Evolutionary conservation across 768 basidiomycete species (phyloP), one percentile per base, ranked within the genome.

Genomic region (Suillus ampliporus): DNA sequence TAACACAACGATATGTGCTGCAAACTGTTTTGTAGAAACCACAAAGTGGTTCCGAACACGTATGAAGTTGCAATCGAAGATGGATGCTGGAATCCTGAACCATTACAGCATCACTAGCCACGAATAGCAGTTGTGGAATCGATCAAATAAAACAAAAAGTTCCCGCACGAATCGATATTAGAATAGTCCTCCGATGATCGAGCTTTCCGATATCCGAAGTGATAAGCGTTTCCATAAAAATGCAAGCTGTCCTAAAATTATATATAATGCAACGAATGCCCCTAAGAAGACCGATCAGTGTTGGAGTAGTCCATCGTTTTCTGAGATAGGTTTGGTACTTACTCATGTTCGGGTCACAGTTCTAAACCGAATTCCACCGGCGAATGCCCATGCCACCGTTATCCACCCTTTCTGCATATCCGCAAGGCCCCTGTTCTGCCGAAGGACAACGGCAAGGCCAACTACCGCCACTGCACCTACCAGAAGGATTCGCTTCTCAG

Each of bases 381-480:
- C 6, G 23, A 56, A 40, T 40, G 54, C 54, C 37, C 38, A 26
- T 15, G 17, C 23, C 54, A 37, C 40, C 28, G 54, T 23, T 28
- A 40, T 56, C 54, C 38, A 56, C 21, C 54, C 54, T 40, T 13
- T 40, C 38, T 37, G 38, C 38, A 23, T 19, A 10, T 56, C 54
- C 11, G 9, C n/a, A 26, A 63, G 5, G 17, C 57, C 23, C n/a
- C 23, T 48, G 44, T 28, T 44, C 43, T 62, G 46, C 26, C 38
- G 62, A 50, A 76, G 54, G 3, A 89, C 89, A 71, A 93, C 78
- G 10, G 89, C 90, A 23, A 91, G 84, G 14, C 89, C 89, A 6
- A 92, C 77, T 14, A 89, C 85, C 31, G 92, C 71, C 35, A 91
- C 83, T 23, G 89, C 89, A 26, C 90, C 87, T 19, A 86, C 84